Evolutionary conservation across 257 asterid species (phyloP), one percentile per base, ranked within the genome.

Genomic region (Petrea volubilis): DNA sequence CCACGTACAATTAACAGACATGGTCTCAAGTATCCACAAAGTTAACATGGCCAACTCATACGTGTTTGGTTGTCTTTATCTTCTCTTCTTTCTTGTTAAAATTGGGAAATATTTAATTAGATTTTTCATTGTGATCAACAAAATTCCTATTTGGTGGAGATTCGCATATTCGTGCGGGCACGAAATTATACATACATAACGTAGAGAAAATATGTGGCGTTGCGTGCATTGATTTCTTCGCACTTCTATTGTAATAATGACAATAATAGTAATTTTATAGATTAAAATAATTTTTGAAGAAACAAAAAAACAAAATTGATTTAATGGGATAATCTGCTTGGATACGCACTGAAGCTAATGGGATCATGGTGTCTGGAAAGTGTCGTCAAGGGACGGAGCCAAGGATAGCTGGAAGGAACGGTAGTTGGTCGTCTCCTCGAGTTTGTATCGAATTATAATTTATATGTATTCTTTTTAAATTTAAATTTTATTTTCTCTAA

Each of bases 31-130:
- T 72, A 15, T 67, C 58, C 25, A 68, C 57, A 15, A 49, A 49
- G 5, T 20, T 44, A 74, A 46, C 79, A 61, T 77, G 80, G 82
- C 80, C 83, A 75, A 84, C 82, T 79, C 80, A 81, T 13, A 12
- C 66, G 67, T 72, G 46, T 36, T 64, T 23, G 47, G 49, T 68
- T 67, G 76, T 60, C 70, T 55, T 55, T 74, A 41, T 51, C 18
- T 21, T 27, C 38, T 24, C 2, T 0, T 14, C 8, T n/a, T 67
- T 25, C 4, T 24, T 4, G 15, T 27, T 38, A 2, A 7, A 0
- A 9, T 24, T 18, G 13, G 7, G 27, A 3, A 31, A 31, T 36
- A 12, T 17, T 73, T 14, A 61, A 29, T 43, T 5, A 2, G 41
- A 44, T 38, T 23, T 12, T 13, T 49, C 20, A 28, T 56, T 18